phyloP scores from a whole-genome alignment of 2,329 filamentous ascomycete genomes.

The Cyphellophora europaea region DNA sequence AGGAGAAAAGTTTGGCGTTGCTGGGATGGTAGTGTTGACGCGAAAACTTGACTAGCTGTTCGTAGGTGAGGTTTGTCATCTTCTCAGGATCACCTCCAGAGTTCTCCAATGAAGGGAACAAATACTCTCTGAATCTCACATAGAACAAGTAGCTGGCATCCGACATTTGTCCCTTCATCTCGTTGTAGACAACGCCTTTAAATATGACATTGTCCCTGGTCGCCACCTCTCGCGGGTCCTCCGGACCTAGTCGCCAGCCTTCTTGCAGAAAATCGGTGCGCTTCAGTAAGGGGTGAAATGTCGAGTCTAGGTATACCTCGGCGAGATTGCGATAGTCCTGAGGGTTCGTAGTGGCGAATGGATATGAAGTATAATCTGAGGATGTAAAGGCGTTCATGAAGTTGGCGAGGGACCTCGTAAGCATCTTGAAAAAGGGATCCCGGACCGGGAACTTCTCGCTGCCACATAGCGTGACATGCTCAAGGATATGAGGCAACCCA shows the following conservation, averaged over 20 bases:
- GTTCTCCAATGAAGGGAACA: constrained; percentile 91
- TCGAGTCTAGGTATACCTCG: constrained; percentile 93
- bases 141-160: constrained; percentile 95
- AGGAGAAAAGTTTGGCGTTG: constrained; percentile 92
- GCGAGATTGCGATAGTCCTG: constrained; percentile 95
- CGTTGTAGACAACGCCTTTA: constrained; percentile 97
- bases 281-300: constrained; percentile 80
- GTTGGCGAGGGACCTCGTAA: constrained; percentile 93
- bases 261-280: constrained; percentile 90
- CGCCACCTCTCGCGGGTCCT: constrained; percentile 58
- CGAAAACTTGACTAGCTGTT: constrained; percentile 81
- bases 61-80: constrained; percentile 90
- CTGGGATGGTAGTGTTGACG: constrained; percentile 92
- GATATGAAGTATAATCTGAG: constrained; percentile 92
- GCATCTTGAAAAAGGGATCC: constrained; percentile 99
- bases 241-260: constrained; percentile 90
- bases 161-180: constrained; percentile 99
- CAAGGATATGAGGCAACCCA: constrained; percentile 90
- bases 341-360: constrained; percentile 90
- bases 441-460: constrained; percentile 97
- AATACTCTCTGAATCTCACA: constrained; percentile 86
- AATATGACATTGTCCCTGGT: constrained; percentile 53
- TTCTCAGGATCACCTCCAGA: constrained; percentile 93
- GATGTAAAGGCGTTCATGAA: constrained; percentile 99
- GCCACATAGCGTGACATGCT: constrained; percentile 93